phyloP scores from a whole-genome alignment of 495 filamentous ascomycete genomes.

The Neurospora pannonica region DNA sequence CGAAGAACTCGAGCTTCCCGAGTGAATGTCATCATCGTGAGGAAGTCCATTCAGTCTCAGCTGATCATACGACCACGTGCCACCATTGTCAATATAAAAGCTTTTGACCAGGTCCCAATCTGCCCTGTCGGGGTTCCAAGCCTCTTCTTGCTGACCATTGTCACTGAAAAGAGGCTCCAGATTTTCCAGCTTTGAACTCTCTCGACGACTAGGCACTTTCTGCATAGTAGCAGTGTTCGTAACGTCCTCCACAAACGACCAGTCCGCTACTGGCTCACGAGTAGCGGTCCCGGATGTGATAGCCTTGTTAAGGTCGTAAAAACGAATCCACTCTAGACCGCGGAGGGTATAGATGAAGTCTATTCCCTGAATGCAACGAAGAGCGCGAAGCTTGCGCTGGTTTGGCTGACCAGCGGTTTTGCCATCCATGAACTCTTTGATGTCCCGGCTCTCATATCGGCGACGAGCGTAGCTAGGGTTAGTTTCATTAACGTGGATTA shows the following conservation, averaged over 20 bases:
- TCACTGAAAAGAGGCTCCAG: slow-evolving; percentile 9
- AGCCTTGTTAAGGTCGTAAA: slow-evolving; percentile 21
- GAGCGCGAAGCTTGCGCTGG: slow-evolving; percentile 15
- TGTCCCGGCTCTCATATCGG: slow-evolving; percentile 9
- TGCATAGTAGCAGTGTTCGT: slow-evolving; percentile 9
- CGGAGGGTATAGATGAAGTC: slow-evolving; percentile 30
- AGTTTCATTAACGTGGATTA: no score
- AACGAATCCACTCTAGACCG: slow-evolving; percentile 25
- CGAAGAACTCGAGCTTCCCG: not conserved
- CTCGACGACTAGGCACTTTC: slow-evolving; percentile 3
- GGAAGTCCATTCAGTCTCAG: not conserved
- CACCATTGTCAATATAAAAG: slow-evolving; percentile 16
- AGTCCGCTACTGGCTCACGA: slow-evolving; percentile 17
- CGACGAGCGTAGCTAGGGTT: no score
- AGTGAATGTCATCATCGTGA: slow-evolving; percentile 8
- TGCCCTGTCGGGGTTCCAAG: slow-evolving; percentile 13
- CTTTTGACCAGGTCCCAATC: slow-evolving; percentile 13
- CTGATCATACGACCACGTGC: slow-evolving; percentile 11
- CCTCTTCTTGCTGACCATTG: not conserved
- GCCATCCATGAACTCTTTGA: slow-evolving; percentile 7
- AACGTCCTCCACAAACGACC: slow-evolving; percentile 27
- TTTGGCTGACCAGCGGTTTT: slow-evolving; percentile 27
- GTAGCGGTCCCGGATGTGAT: not conserved
- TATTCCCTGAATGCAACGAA: slow-evolving; percentile 29
- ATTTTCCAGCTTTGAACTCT: slow-evolving; percentile 16